phyloP scores from a whole-genome alignment of 257 asterid genomes.

The Primulina huaijiensis region DNA sequence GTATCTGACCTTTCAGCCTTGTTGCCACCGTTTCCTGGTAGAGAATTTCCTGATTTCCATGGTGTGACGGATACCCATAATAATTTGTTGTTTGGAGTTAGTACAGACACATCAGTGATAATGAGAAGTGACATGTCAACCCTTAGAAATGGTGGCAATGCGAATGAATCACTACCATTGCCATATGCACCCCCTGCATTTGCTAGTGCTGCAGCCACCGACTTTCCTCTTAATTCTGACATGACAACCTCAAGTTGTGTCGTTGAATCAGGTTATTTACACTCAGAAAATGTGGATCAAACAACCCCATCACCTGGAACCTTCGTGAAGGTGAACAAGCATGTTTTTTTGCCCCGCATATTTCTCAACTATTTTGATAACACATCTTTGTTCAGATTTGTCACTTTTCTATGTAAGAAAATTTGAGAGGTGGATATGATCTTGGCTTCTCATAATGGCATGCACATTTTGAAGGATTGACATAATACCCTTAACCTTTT shows the following conservation, averaged over 20 bases:
- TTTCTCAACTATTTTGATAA: not conserved
- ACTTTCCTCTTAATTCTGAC: slow-evolving; percentile 64
- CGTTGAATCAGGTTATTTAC: slow-evolving; percentile 86
- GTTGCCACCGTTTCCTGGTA: slow-evolving; percentile 63
- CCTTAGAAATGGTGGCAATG: slow-evolving; percentile 41
- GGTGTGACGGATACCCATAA: slow-evolving; percentile 48
- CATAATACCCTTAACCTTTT: not conserved
- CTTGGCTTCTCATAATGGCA: not conserved
- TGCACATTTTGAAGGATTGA: not conserved
- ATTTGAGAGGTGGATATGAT: not conserved
- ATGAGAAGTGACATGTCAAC: slow-evolving; percentile 47
- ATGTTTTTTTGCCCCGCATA: slow-evolving; percentile 1
- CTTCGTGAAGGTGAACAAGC: slow-evolving; percentile 76
- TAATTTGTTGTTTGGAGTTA: slow-evolving; percentile 54
- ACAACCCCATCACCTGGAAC: slow-evolving; percentile 50
- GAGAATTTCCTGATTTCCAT: slow-evolving; percentile 60
- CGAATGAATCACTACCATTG: slow-evolving; percentile 49
- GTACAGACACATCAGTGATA: slow-evolving; percentile 46
- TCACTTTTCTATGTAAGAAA: not conserved
- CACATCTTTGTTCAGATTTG: not conserved
- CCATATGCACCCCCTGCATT: slow-evolving; percentile 55
- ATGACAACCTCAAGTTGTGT: slow-evolving; percentile 79
- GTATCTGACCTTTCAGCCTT: slow-evolving; percentile 61
- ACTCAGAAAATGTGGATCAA: slow-evolving; percentile 77
- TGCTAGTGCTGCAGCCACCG: slow-evolving; percentile 46